phyloP scores from a whole-genome alignment of 768 basidiomycete species.

The Mycena kentingensis region DNA sequence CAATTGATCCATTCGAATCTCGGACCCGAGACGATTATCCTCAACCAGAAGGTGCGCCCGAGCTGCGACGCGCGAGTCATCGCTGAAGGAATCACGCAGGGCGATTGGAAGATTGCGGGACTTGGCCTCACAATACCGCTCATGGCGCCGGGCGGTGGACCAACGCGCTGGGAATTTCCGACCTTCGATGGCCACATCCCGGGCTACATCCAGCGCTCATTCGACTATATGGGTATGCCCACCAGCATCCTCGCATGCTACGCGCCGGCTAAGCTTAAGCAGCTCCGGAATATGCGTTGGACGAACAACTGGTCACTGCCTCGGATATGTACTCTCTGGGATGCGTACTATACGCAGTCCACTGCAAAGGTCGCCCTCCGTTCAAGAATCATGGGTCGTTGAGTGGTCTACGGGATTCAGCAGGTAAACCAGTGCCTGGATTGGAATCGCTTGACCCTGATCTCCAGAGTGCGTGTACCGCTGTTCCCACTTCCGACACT shows the following conservation, averaged over 20 bases:
- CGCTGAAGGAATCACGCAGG: conserved; percentile 48
- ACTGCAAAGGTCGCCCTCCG: conserved; percentile 84
- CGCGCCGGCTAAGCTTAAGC: neutral
- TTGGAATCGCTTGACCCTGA: conserved; percentile 70
- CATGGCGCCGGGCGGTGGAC: conserved; percentile 62
- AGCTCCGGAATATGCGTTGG: conserved; percentile 95
- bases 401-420: conserved; percentile 67
- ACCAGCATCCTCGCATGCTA: neutral
- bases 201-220: conserved; percentile 82
- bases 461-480: conserved; percentile 58
- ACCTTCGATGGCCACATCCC: conserved; percentile 82
- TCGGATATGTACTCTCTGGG: conserved; percentile 96
- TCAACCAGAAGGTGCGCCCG: conserved; percentile 78
- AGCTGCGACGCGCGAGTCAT: neutral
- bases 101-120: conserved; percentile 97
- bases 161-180: conserved; percentile 88
- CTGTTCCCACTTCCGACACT: conserved; percentile 8
- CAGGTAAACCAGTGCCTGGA: conserved; percentile 61
- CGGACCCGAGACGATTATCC: conserved; percentile 81
- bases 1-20: conserved; percentile 92
- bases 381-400: conserved; percentile 84
- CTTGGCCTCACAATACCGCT: conserved; percentile 86
- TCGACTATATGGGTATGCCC: conserved; percentile 87
- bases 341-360: conserved; percentile 87
- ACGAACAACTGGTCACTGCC: conserved; percentile 81